Conservation (phyloP, 345 rosid genomes). For the Bruguiera parviflora region DNA sequence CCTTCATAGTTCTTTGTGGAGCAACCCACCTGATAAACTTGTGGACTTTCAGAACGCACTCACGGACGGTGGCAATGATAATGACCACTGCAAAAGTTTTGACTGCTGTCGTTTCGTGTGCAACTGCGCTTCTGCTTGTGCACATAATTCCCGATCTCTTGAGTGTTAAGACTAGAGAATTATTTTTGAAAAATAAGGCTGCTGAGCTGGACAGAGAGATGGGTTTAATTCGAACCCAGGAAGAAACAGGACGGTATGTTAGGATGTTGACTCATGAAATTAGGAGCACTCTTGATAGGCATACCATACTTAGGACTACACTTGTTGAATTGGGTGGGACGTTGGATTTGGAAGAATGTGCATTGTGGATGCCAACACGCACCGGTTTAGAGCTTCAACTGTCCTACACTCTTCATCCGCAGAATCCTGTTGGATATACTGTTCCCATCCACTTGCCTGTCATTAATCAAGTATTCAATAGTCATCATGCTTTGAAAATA, state of each 20-base stretch:
- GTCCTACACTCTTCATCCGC: conserved; percentile 86
- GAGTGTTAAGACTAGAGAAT: conserved; percentile 87
- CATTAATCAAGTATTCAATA: conserved; percentile 79
- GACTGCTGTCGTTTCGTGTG: conserved; percentile 91
- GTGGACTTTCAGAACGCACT: conserved; percentile 80
- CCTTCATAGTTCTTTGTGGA: conserved; percentile 97
- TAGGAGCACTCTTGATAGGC: conserved; percentile 92
- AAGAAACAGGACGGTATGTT: conserved; percentile 93
- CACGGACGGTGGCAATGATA: conserved; percentile 72
- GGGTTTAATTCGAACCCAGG: conserved; percentile 96
- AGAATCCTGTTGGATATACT: conserved; percentile 85
- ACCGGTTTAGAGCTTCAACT: conserved; percentile 95
- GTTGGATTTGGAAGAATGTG: conserved; percentile 87
- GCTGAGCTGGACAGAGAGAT: conserved; percentile 97
- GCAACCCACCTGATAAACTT: conserved; percentile 91
- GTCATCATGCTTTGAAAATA: conserved; percentile 70
- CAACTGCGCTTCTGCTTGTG: conserved; percentile 94
- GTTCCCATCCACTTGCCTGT: conserved; percentile 96
- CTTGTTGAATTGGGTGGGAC: conserved; percentile 95
- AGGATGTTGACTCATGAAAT: conserved; percentile 97
- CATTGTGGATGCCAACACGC: conserved; percentile 99
- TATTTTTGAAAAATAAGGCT: conserved; percentile 89
- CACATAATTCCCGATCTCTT: conserved; percentile 92
- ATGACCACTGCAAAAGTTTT: conserved; percentile 78
- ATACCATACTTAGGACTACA: conserved; percentile 83